phyloP scores from a whole-genome alignment of 768 basidiomycete genomes.

The Mycena kentingensis region DNA sequence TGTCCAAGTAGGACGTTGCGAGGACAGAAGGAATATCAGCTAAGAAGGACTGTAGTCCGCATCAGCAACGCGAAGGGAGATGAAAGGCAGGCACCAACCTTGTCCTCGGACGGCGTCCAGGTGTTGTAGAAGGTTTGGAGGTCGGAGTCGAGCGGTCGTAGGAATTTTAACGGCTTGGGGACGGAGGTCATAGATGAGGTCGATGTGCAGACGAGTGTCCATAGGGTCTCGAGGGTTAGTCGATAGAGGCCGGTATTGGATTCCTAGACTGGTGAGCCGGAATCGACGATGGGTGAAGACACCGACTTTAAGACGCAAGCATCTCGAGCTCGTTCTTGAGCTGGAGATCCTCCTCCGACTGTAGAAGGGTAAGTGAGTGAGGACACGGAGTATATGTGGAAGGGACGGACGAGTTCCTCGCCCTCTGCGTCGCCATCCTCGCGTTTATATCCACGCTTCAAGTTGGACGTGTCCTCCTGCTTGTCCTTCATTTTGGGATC shows the following conservation, averaged over 20 bases:
- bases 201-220: conserved; percentile 91
- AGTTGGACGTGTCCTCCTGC: too few species aligned
- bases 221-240: conserved; percentile 89
- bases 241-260: conserved; percentile 79
- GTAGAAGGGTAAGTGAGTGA: too few species aligned
- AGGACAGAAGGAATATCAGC: conserved; percentile 96
- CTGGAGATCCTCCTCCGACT: too few species aligned
- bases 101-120: conserved; percentile 76
- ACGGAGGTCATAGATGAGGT: conserved; percentile 99
- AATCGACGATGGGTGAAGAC: too few species aligned
- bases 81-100: conserved; percentile 44
- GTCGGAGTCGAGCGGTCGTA: conserved; percentile 88
- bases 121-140: conserved; percentile 83
- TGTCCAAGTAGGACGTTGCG: conserved; percentile 99
- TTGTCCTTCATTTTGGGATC: too few species aligned
- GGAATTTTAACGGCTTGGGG: conserved; percentile 96
- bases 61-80: not conserved
- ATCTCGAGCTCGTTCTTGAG: too few species aligned
- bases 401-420: too few species aligned
- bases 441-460: too few species aligned
- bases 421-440: too few species aligned
- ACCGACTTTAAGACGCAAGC: too few species aligned
- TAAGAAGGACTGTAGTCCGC: conserved; percentile 69
- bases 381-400: too few species aligned
- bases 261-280: too few species aligned